Conservation (phyloP, 2,329 filamentous ascomycete species). For the Malbranchea zuffiana region DNA sequence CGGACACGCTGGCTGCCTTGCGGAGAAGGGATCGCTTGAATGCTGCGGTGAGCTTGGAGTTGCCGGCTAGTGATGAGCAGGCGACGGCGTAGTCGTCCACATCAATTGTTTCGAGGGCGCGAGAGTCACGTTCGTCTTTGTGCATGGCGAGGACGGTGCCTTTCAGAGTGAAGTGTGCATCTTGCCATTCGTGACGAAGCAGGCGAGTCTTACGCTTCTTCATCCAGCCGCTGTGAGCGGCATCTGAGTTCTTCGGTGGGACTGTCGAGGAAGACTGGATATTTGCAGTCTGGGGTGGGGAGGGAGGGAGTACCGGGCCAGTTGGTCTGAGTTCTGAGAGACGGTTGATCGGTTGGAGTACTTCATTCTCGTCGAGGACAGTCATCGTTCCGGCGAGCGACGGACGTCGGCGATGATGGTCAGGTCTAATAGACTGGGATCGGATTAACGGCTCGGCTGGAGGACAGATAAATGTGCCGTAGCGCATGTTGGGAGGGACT, state of each 20-base stretch:
- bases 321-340: slow-evolving; percentile 21
- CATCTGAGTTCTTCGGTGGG: slow-evolving; percentile 31
- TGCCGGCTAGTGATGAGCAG: slow-evolving; percentile 48
- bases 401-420: slow-evolving; percentile 24
- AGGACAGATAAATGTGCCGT: slow-evolving; percentile 39
- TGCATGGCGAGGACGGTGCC: slow-evolving; percentile 50
- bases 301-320: no score
- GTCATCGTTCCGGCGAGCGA: slow-evolving; percentile 21
- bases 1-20: slow-evolving; percentile 16
- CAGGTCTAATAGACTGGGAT: slow-evolving; percentile 31
- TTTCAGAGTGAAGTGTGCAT: slow-evolving; percentile 78
- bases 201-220: slow-evolving; percentile 86
- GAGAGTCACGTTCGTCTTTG: slow-evolving; percentile 22
- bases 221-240: slow-evolving; percentile 75
- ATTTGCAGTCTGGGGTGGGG: background rate
- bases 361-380: slow-evolving; percentile 21
- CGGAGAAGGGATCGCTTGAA: slow-evolving; percentile 52
- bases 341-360: slow-evolving; percentile 23
- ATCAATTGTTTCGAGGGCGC: slow-evolving; percentile 26
- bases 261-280: slow-evolving; percentile 15
- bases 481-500: slow-evolving; percentile 88
- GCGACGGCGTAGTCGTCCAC: slow-evolving; percentile 33
- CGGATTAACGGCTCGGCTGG: slow-evolving; percentile 37
- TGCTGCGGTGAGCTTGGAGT: slow-evolving; percentile 72
- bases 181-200: slow-evolving; percentile 86